These are phyloP conservation scores for Gypsophila paniculata DNA, from an alignment of 179 eudicot genomes.

Conservation along the genomic window DNA sequence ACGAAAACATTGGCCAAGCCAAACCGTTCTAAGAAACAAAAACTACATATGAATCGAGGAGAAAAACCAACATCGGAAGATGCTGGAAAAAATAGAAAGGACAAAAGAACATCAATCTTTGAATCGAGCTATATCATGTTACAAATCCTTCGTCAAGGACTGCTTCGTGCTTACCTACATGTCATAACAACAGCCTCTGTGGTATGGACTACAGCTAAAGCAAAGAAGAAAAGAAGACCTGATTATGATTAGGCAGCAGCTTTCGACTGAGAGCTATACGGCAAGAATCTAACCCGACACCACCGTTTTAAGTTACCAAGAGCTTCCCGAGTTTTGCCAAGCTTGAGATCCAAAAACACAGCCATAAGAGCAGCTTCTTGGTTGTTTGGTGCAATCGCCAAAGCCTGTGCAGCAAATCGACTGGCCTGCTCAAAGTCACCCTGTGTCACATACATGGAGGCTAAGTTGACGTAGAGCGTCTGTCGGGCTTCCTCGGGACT, in stretches of 20 bases:
- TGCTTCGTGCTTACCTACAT: slow-evolving; percentile 42
- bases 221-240: slow-evolving; percentile 18
- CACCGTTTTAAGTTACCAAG: slow-evolving; percentile 57
- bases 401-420: slow-evolving; percentile 43
- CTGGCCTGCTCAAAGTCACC: slow-evolving; percentile 73
- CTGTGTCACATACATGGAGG: slow-evolving; percentile 50
- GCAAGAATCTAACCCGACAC: slow-evolving; percentile 50
- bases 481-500: slow-evolving; percentile 82
- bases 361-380: slow-evolving; percentile 60
- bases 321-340: slow-evolving; percentile 57
- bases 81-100: background rate
- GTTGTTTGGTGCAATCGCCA: slow-evolving; percentile 48
- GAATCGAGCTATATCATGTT: slow-evolving; percentile 66
- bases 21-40: slow-evolving; percentile 22
- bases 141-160: slow-evolving; percentile 54
- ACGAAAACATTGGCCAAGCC: slow-evolving; percentile 22
- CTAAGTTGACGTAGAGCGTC: slow-evolving; percentile 57
- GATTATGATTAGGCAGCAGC: slow-evolving; percentile 38
- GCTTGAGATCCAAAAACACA: slow-evolving; percentile 61
- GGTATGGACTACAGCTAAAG: slow-evolving; percentile 38
- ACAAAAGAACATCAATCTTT: slow-evolving; percentile 38
- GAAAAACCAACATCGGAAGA: slow-evolving; percentile 17
- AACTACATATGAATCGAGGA: slow-evolving; percentile 27
- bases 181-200: slow-evolving; percentile 33
- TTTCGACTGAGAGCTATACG: slow-evolving; percentile 35